Percentiles rank a stretch among this genome's conserved stretches.
phyloP scores from a whole-genome alignment of 164 flowering plant genomes.

The Vitis riparia region DNA sequence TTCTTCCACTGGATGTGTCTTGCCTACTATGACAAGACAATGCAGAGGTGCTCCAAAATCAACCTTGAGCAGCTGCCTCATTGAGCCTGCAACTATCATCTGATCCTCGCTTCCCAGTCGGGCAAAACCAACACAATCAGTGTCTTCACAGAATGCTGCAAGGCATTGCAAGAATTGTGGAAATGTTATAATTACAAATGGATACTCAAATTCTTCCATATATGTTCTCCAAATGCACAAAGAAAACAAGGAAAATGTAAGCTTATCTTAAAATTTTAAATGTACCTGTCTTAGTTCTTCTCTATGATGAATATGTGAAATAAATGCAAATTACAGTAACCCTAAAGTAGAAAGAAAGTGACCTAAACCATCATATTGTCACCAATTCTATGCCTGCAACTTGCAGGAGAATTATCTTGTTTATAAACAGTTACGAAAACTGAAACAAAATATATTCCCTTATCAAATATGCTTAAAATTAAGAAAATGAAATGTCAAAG shows the following conservation, averaged over 20 bases:
- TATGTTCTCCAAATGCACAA: not conserved
- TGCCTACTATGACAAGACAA: conserved; percentile 84
- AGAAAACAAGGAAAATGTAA: not conserved
- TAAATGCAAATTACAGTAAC: too few species aligned
- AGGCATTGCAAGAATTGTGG: not conserved
- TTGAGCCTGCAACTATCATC: conserved; percentile 70
- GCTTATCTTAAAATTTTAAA: too few species aligned
- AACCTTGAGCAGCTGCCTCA: conserved; percentile 59
- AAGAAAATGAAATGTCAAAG: too few species aligned
- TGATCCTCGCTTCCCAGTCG: conserved; percentile 88
- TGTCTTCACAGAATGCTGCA: conserved; percentile 71
- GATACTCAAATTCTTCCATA: not conserved
- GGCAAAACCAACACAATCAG: conserved; percentile 86
- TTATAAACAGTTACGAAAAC: too few species aligned
- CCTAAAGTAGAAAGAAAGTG: too few species aligned
- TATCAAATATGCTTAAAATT: too few species aligned
- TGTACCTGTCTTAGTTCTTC: too few species aligned
- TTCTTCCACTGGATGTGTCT: conserved; percentile 83
- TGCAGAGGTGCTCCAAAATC: conserved; percentile 92
- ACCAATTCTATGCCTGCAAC: too few species aligned
- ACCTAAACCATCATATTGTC: too few species aligned
- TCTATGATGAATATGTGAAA: too few species aligned
- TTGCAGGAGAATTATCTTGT: too few species aligned
- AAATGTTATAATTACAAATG: not conserved
- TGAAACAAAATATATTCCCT: too few species aligned